Evolutionary conservation across 805 yeast species (phyloP).

Genomic region (Metschnikowia santaceciliae): DNA sequence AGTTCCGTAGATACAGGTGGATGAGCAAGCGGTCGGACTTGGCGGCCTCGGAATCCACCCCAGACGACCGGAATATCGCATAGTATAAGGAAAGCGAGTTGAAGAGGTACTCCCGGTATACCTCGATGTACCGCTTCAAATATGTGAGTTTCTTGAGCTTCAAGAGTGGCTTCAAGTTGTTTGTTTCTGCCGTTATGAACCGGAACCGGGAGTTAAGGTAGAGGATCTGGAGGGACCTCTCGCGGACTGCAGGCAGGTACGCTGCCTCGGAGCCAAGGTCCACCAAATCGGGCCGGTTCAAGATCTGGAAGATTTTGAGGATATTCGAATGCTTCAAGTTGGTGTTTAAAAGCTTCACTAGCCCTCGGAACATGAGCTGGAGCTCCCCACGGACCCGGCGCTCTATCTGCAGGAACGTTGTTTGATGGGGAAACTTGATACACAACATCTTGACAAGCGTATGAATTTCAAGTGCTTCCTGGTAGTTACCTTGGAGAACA

Average conservation of each 20-base stretch:
- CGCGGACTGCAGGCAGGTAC: constrained; percentile 7
- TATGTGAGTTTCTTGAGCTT: constrained; percentile 54
- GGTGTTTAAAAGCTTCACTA: constrained; percentile 66
- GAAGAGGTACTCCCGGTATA: constrained; percentile 78
- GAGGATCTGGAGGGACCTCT: constrained; percentile 43
- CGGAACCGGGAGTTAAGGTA: constrained; percentile 65
- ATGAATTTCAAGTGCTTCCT: constrained; percentile 83
- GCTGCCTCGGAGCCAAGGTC: neutral
- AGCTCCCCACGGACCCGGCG: constrained; percentile 52
- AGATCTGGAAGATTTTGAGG: constrained; percentile 71
- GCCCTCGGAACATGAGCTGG: constrained; percentile 62
- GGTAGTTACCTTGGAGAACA: constrained; percentile 79
- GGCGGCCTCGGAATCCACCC: constrained; percentile 17
- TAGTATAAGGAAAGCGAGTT: constrained; percentile 65
- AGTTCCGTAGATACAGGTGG: constrained; percentile 28
- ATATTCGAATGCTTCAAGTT: constrained; percentile 75
- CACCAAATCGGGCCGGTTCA: constrained; percentile 59
- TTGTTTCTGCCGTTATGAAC: constrained; percentile 60
- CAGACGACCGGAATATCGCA: constrained; percentile 47
- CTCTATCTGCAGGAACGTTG: constrained; percentile 48
- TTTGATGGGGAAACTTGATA: constrained; percentile 62
- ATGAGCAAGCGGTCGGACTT: constrained; percentile 21
- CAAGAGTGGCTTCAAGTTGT: constrained; percentile 52
- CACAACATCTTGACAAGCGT: constrained; percentile 65
- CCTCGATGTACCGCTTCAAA: constrained; percentile 75